Conservation (phyloP, 768 basidiomycete species). For the Lactifluus volemus region DNA sequence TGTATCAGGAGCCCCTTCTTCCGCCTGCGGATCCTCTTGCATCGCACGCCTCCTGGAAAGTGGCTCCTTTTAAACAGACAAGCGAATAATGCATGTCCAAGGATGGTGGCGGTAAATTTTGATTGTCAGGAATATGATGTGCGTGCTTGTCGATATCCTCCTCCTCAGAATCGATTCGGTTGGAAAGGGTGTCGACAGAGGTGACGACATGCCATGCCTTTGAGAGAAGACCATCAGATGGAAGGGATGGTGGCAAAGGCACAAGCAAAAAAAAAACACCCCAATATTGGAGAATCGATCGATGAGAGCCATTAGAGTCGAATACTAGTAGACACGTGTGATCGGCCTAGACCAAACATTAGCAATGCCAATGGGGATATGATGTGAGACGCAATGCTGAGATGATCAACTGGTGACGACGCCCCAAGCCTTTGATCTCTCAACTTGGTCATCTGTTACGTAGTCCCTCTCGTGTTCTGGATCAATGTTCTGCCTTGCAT, state of each 20-base stretch:
- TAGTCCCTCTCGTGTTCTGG: slow-evolving; percentile 33
- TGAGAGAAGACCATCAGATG: slow-evolving; percentile 23
- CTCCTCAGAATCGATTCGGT: slow-evolving; percentile 55
- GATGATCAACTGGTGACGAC: not conserved
- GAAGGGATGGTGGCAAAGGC: not conserved
- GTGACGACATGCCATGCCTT: slow-evolving; percentile 67
- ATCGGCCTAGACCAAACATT: not conserved
- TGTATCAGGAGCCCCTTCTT: slow-evolving; percentile 8
- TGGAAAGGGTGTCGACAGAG: slow-evolving; percentile 53
- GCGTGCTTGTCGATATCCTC: slow-evolving; percentile 56
- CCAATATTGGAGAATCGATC: slow-evolving; percentile 59
- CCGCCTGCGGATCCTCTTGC: not conserved
- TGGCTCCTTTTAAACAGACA: slow-evolving; percentile 3
- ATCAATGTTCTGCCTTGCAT: slow-evolving; percentile 25
- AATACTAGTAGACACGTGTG: slow-evolving; percentile 35
- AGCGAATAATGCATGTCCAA: not conserved
- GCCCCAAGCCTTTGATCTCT: slow-evolving; percentile 20
- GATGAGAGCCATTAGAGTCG: slow-evolving; percentile 16
- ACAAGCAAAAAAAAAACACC: not conserved
- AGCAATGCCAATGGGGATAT: not conserved
- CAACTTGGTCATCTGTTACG: slow-evolving; percentile 32
- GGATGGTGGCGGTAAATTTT: not conserved
- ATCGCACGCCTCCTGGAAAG: not conserved
- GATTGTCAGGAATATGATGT: slow-evolving; percentile 10
- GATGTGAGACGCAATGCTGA: not conserved